Evolutionary conservation across 345 rosid species (phyloP).

Genomic region (Syzygium oleosum): DNA sequence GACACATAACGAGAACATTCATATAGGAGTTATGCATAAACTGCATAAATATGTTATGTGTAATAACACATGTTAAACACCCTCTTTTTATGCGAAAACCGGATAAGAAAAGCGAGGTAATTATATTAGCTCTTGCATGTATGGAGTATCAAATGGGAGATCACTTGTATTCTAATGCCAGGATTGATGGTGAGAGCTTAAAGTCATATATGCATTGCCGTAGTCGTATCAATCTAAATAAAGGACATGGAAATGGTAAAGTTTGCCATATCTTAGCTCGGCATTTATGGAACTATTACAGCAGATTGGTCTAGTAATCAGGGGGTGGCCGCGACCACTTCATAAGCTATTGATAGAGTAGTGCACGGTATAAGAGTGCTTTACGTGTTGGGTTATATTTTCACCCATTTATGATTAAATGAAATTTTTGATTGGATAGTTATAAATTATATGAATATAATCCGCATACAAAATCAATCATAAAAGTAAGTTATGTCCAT

Average conservation of each 20-base stretch:
- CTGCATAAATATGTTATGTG: too few relatives aligned
- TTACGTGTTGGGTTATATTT: not conserved
- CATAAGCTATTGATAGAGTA: too few relatives aligned
- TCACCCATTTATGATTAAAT: not conserved
- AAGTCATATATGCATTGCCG: too few relatives aligned
- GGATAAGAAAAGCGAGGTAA: not conserved
- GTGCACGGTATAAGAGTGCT: not conserved
- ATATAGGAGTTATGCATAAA: too few relatives aligned
- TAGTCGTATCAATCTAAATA: too few relatives aligned
- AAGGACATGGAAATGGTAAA: too few relatives aligned
- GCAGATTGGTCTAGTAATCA: too few relatives aligned
- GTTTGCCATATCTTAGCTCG: too few relatives aligned
- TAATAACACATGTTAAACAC: not conserved
- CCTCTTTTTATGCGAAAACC: not conserved
- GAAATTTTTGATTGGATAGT: not conserved
- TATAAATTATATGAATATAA: not conserved
- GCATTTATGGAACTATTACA: too few relatives aligned
- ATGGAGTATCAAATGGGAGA: not conserved
- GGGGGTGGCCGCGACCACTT: too few relatives aligned
- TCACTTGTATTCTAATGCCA: too few relatives aligned
- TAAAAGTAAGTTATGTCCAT: not conserved
- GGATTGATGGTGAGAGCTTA: too few relatives aligned
- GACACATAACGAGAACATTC: not conserved
- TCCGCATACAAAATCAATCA: not conserved
- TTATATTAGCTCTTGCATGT: not conserved